Evolutionary conservation across 495 filamentous ascomycete species (phyloP), one percentile per base, ranked within the genome.

Genomic region (Aspergillus nidulans): DNA sequence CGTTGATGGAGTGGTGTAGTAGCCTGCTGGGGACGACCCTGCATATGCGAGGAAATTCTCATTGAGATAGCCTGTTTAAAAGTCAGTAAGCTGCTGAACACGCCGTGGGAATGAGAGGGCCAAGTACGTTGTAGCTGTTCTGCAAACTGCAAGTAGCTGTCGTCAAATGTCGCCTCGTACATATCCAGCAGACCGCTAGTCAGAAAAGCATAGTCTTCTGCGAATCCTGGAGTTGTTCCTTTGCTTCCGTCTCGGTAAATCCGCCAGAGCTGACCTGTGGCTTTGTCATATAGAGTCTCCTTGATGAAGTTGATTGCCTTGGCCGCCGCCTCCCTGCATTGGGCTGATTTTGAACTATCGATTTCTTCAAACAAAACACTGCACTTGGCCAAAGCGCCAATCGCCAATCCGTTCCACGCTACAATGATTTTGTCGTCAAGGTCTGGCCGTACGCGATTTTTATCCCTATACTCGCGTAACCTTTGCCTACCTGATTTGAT

Each of bases 191-290:
- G 75, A 0, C 91, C 95, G 24, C 85, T 80, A 45, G 91, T 90
- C 48, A 97, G 63, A 68, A 89, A 96, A 3, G 94, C 92, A 67
- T 97, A 98, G 67, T 98, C 94, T 59, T 98, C 94, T 5, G 92
- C 92, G 68, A 97, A 95, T 1, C 83, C 94, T 5, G 77, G 76
- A 0, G 85, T 88, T 32, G 87, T 78, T 23, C 89, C 88, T 30
- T 74, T 77, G 19, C 62, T 66, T 13, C 85, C 87, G 58, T 91
- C 83, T 25, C 85, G 84, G 64, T 85, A 96, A 42, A 95, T 87
- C 21, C 94, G 79, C 57, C 85, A 86, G 38, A 97, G 70, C 3
- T 78, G 77, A 24, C 82, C 83, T 1, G 73, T 78, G 1, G 69
- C 56, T 53, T 78, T 74, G 62, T 91, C 84, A 73, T 85, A 95